Evolutionary conservation across 1,284 basidiomycete genomes (phyloP), one percentile per base, ranked within the genome.

Genomic region (Marasmius fiardii): DNA sequence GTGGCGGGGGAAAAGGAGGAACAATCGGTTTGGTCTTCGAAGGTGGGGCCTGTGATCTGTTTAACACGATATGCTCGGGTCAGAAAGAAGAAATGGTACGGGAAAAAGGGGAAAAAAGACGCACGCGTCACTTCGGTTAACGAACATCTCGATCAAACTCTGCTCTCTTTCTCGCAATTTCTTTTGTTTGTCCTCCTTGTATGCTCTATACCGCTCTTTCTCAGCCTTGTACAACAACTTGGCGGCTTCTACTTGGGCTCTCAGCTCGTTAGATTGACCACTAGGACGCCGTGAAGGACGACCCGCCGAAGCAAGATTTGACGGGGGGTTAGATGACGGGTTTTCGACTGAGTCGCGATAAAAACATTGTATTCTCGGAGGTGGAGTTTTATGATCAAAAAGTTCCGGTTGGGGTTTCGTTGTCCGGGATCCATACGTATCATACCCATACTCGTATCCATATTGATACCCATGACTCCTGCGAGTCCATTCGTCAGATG

Each of bases 181-280:
- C 60, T 83, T 82, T 41, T 81, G 72, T 53, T 82, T 31, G 5
- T 31, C 28, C 10, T 31, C 28, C 28, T 10, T 31, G 10, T 31
- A 79, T 60, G 71, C 70, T 34, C 85, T 78, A 62, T 89, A 89
- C 26, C 74, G 73, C 61, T 87, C 85, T 64, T 90, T 91, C 69
- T 85, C 79, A 1, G 73, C 75, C 67, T 82, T 85, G 67, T 91
- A 91, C n/a, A 71, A 68, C 39, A 74, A 72, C 63, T 88, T 91
- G 0, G 86, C 85, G 16, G 74, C 80, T 63, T 88, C 83, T 4
- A 90, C 77, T 35, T 81, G 74, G n/a, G 79, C 78, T 61, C 78
- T 80, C 44, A 82, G 69, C 18, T 81, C 78, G 58, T 81, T 67
- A 26, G 69, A 64, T 39, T 64, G 68, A 26, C 53, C 47, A 20